Evolutionary conservation across 2,329 filamentous ascomycete genomes (phyloP).

Genomic region (Fusarium clavum): DNA sequence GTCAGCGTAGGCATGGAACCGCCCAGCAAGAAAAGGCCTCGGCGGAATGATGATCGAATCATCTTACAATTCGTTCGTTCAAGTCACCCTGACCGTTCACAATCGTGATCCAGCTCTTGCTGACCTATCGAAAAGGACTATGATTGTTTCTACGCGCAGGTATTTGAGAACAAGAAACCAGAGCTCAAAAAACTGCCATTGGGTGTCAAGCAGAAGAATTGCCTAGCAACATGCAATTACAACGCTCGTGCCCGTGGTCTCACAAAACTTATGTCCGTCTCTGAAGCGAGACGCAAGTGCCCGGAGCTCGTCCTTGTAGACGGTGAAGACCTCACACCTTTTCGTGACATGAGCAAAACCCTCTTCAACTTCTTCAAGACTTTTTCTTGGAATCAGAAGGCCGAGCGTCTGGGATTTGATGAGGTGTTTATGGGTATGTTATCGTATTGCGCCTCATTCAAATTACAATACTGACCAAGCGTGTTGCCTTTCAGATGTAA

Average conservation of each 20-base stretch:
- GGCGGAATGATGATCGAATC: slow-evolving; percentile 71
- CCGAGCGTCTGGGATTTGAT: slow-evolving; percentile 89
- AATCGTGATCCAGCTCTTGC: slow-evolving; percentile 20
- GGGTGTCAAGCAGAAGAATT: slow-evolving; percentile 92
- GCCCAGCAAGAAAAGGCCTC: slow-evolving; percentile 50
- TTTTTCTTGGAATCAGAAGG: slow-evolving; percentile 81
- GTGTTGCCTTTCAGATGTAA: slow-evolving; percentile 72
- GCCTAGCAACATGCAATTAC: slow-evolving; percentile 94
- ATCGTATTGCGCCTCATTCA: neutral
- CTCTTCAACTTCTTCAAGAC: slow-evolving; percentile 78
- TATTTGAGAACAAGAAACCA: slow-evolving; percentile 85
- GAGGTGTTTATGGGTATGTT: slow-evolving; percentile 72
- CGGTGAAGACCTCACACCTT: slow-evolving; percentile 86
- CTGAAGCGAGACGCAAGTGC: slow-evolving; percentile 81
- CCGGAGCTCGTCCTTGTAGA: slow-evolving; percentile 87
- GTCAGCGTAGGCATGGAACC: slow-evolving; percentile 46
- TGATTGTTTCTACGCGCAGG: slow-evolving; percentile 95
- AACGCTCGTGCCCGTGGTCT: slow-evolving; percentile 80
- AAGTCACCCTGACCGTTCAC: neutral
- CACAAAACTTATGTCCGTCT: slow-evolving; percentile 86
- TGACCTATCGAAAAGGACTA: slow-evolving; percentile 67
- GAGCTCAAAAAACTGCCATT: slow-evolving; percentile 78
- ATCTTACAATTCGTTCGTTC: slow-evolving; percentile 83
- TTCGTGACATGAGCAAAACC: slow-evolving; percentile 86
- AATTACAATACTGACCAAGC: slow-evolving; percentile 15